Conservation (phyloP, 2,329 filamentous ascomycete species). For the Cryphonectria radicalis region DNA sequence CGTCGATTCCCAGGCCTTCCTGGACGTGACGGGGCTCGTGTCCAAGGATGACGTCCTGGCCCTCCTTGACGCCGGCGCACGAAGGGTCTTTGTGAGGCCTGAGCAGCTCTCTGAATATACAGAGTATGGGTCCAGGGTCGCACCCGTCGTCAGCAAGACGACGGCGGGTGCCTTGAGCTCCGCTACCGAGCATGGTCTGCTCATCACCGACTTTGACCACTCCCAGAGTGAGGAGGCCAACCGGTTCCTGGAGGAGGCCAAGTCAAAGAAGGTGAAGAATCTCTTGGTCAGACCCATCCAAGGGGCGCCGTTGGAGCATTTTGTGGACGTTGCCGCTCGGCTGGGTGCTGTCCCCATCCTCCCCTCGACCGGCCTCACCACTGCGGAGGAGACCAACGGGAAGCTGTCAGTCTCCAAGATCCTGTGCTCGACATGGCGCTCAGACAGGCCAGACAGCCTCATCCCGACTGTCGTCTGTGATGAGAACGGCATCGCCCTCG, state of each 20-base stretch:
- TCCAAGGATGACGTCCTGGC: constrained; percentile 75
- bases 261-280: constrained; percentile 50
- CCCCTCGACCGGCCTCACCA: constrained; percentile 70
- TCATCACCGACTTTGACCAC: constrained; percentile 58
- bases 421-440: constrained; percentile 74
- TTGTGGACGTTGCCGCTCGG: constrained; percentile 54
- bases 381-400: constrained; percentile 63
- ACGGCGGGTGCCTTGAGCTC: constrained; percentile 34
- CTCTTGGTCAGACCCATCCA: constrained; percentile 57
- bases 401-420: constrained; percentile 71
- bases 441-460: constrained; percentile 81
- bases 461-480: constrained; percentile 91
- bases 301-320: constrained; percentile 47
- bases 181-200: constrained; percentile 52
- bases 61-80: constrained; percentile 82
- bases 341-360: constrained; percentile 72
- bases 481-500: constrained; percentile 80
- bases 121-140: constrained; percentile 60
- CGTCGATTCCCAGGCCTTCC: constrained; percentile 65
- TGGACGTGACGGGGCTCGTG: constrained; percentile 74
- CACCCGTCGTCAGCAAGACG: constrained; percentile 51
- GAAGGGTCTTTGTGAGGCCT: constrained; percentile 79
- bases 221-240: constrained; percentile 45
- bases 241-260: constrained; percentile 50
- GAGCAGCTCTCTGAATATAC: constrained; percentile 66